phyloP scores from a whole-genome alignment of 2,329 filamentous ascomycete species.

The Colletotrichum sp. region DNA sequence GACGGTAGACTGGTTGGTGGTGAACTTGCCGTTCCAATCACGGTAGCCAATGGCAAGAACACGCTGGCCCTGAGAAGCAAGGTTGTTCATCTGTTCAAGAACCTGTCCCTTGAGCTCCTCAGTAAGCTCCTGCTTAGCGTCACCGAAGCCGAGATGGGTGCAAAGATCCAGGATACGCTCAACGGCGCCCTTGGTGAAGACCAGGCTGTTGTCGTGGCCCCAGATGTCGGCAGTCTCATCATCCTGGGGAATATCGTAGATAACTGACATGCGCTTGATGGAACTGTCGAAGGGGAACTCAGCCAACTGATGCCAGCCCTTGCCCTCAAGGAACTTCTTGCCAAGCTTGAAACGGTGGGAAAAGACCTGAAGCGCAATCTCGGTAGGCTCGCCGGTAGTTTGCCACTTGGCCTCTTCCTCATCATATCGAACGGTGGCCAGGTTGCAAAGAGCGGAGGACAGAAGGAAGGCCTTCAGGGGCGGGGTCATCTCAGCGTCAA shows the following conservation, averaged over 20 bases:
- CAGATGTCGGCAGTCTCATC: slow-evolving; percentile 42
- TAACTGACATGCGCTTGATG: slow-evolving; percentile 81
- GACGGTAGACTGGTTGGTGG: slow-evolving; percentile 33
- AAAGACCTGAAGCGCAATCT: slow-evolving; percentile 79
- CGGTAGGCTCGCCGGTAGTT: slow-evolving; percentile 74
- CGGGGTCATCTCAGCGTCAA: slow-evolving; percentile 50
- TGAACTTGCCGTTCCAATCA: slow-evolving; percentile 57
- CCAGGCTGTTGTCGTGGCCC: slow-evolving; percentile 50
- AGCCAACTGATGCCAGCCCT: slow-evolving; percentile 67
- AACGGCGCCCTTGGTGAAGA: slow-evolving; percentile 68
- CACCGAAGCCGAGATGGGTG: slow-evolving; percentile 48
- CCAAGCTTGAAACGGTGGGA: slow-evolving; percentile 69
- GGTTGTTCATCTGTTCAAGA: slow-evolving; percentile 58
- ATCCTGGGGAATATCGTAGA: slow-evolving; percentile 60
- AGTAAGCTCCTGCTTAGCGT: slow-evolving; percentile 49
- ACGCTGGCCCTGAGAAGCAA: slow-evolving; percentile 73
- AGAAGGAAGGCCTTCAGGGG: slow-evolving; percentile 57
- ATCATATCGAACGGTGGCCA: slow-evolving; percentile 62
- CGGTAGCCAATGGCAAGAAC: slow-evolving; percentile 76
- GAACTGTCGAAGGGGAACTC: slow-evolving; percentile 82
- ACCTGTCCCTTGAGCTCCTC: slow-evolving; percentile 55
- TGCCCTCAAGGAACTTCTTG: slow-evolving; percentile 55
- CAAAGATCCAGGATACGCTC: slow-evolving; percentile 66
- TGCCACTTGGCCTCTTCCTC: slow-evolving; percentile 65
- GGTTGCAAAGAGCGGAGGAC: slow-evolving; percentile 69